These are phyloP conservation scores for Luffa acutangula DNA, from an alignment of 306 rosid genomes.

Conservation along the genomic window DNA sequence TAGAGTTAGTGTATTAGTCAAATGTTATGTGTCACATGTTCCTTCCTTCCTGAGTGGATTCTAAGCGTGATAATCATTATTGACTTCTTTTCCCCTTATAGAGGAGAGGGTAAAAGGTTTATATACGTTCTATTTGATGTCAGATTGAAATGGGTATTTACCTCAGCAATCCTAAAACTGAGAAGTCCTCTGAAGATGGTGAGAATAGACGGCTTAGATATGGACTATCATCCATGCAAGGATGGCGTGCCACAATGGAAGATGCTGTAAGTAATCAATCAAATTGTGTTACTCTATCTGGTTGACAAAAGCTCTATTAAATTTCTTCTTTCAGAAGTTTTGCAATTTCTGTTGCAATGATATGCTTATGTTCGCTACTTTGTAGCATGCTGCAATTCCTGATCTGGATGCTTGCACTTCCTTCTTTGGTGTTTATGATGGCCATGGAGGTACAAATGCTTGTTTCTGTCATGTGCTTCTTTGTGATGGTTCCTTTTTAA, in stretches of 20 bases:
- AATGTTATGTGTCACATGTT: not conserved
- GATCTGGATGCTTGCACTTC: slow-evolving; percentile 82
- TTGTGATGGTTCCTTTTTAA: not conserved
- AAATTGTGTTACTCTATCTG: slow-evolving; percentile 5
- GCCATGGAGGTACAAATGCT: slow-evolving; percentile 86
- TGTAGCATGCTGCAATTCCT: slow-evolving; percentile 91
- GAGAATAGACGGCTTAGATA: slow-evolving; percentile 51
- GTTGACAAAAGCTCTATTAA: not conserved
- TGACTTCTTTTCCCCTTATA: not conserved
- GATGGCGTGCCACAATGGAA: slow-evolving; percentile 99
- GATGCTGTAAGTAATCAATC: slow-evolving; percentile 76
- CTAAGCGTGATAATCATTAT: not conserved
- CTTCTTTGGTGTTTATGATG: slow-evolving; percentile 95
- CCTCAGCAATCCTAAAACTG: slow-evolving; percentile 92
- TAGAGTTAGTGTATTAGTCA: not conserved
- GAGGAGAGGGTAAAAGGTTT: not conserved
- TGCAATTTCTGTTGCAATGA: not conserved
- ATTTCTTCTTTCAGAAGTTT: not conserved
- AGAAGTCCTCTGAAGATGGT: slow-evolving; percentile 85
- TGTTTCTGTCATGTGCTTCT: slow-evolving; percentile 7
- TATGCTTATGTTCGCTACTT: slow-evolving; percentile 8
- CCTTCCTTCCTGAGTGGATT: not conserved
- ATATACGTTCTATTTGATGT: slow-evolving; percentile 13
- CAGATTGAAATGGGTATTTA: slow-evolving; percentile 67
- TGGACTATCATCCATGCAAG: slow-evolving; percentile 98